Base-by-base conservation (phyloP, 176 grass and related monocot species). In the Poa pratensis region DNA sequence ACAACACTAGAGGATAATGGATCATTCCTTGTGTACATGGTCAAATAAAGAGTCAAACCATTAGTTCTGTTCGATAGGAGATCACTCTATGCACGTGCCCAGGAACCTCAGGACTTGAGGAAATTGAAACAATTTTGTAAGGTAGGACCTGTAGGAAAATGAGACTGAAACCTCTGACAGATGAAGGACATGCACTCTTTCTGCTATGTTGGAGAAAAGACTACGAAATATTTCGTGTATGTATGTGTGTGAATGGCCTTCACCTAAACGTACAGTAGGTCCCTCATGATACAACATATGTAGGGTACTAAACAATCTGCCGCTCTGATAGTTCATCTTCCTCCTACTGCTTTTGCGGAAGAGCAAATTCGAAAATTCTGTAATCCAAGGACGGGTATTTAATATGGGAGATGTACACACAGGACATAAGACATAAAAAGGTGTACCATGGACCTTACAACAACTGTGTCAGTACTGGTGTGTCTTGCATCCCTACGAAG, bases 401-500 rank as follows among this genome's bases (percentile, higher is more conserved):
- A 91, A 84, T 83, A 69, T 18, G 49, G 84, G 52, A 61, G 55
- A 86, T 76, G 24, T 28, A 26, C 42, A 40, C 40, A 61, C 24
- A 39, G 20, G 49, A 78, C 26, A 80, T n/a, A 64, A 58, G 24
- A 63, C 23, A 63, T 28, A 68, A 26, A 58, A 34, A 17, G 45
- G 20, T 73, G 39, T 12, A 66, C 67, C 48, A 14, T 50, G 48
- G 48, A 50, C 48, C 48, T 50, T 50, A 50, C 12, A 50, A 50
- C 11, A 15, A 50, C 48, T 50, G 48, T 80, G 75, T 53, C 76
- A 71, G 76, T 84, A 80, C 73, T 77, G 43, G 5, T 52, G 24
- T 63, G 46, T 78, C 72, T 28, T 84, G 72, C 55, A 83, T 71
- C 51, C 73, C 86, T 87, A 95, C 5, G 90, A 86, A 51, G 93